Evolutionary conservation across 257 asterid species (phyloP).

Genomic region (Rauvolfia tetraphylla): DNA sequence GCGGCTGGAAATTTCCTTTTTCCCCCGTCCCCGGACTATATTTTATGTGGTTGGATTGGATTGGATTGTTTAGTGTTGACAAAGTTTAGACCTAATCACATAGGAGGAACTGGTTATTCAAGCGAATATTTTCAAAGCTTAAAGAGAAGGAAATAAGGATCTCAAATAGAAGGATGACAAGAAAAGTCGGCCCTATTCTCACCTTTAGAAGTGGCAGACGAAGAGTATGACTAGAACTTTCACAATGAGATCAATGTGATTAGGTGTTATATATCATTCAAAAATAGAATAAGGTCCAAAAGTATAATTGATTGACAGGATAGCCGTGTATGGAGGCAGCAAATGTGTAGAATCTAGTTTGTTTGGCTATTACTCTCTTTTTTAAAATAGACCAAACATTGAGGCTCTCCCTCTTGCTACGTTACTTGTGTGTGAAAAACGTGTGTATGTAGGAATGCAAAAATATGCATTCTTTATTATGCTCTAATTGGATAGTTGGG

Average conservation of each 20-base stretch:
- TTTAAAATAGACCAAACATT: neutral
- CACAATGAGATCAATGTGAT: neutral
- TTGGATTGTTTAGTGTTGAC: neutral
- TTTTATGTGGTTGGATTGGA: neutral
- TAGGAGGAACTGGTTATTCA: neutral
- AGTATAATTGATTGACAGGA: neutral
- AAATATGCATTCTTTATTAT: neutral
- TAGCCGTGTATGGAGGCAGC: neutral
- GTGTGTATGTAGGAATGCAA: neutral
- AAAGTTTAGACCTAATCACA: neutral
- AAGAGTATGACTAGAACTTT: neutral
- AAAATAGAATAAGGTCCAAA: neutral
- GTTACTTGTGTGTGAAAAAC: neutral
- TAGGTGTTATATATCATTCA: neutral
- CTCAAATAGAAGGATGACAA: neutral
- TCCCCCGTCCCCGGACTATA: neutral
- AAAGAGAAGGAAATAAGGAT: too few species aligned
- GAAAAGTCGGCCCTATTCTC: neutral
- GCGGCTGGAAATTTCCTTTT: too few species aligned
- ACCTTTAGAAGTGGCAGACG: neutral
- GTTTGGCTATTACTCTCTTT: neutral
- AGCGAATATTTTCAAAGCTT: neutral
- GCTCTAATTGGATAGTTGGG: constrained; percentile 9
- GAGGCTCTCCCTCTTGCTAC: neutral
- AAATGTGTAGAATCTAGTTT: neutral